Base-by-base conservation (phyloP, 2,329 filamentous ascomycete species). In the Dryadomyces sulphureus region DNA sequence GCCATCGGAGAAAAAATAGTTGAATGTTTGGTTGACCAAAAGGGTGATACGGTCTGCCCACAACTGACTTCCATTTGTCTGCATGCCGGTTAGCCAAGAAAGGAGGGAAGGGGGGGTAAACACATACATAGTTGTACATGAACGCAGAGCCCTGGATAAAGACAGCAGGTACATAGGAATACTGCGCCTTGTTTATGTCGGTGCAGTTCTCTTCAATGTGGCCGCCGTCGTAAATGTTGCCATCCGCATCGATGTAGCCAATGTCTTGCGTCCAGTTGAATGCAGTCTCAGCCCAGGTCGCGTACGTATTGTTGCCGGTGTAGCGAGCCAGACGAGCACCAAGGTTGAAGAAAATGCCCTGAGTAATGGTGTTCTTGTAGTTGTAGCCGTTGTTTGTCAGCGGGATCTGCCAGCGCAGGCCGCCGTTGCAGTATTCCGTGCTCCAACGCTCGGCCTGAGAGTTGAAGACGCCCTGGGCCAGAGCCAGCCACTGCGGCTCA, bases 381-480 rank as follows among this genome's bases (percentile, higher is more conserved):
- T 80, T 72, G 62, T 84, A 92, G 11, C 85, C 85, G 20, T 67
- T 70, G 57, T 89, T 87, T 52, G 80, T 78, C 1, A 73, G 66
- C 50, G 79, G 84, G 45, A 90, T 80, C 65, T 92, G 84, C 83
- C 83, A 88, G 54, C 82, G 70, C 53, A 89, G 57, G 14, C 84
- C 85, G 53, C 84, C 84, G 34, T 70, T 67, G 56, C 84, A 90
- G 2, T 67, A 68, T 0, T 68, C 59, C 6, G 69, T 72, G 56
- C 87, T 80, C 65, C 84, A 83, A 38, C 80, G 63, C 40, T 62
- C 52, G 0, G 74, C 77, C 49, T 73, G 68, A 0, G 75, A 75
- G 54, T 83, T 79, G 57, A 75, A 89, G 2, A 84, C 80, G 43
- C 75, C 80, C 58, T 84, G 76, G 1, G 78, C 81, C 7, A 88